Conservation (phyloP, 805 yeast species). For the Candida ficus region DNA sequence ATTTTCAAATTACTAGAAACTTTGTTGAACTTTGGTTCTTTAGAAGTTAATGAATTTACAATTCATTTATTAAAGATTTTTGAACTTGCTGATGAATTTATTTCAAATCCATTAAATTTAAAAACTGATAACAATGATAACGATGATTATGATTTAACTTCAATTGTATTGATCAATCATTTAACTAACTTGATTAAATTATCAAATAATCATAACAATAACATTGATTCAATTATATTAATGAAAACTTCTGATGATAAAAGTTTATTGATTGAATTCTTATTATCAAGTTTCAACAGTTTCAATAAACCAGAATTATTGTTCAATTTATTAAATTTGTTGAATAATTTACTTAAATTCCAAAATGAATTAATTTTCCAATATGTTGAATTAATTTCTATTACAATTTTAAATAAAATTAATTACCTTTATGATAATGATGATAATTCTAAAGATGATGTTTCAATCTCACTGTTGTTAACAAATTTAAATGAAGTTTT, state of each 20-base stretch:
- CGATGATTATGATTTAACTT: constrained; percentile 17
- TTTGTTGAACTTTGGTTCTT: constrained; percentile 50
- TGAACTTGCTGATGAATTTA: constrained; percentile 27
- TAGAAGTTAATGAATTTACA: constrained; percentile 35
- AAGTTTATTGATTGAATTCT: constrained; percentile 20
- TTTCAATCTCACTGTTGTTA: constrained; percentile 39
- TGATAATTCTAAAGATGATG: constrained; percentile 31
- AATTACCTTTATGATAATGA: constrained; percentile 15
- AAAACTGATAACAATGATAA: constrained; percentile 10
- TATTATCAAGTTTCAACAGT: constrained; percentile 18
- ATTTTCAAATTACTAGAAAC: constrained; percentile 40
- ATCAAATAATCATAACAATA: constrained; percentile 13
- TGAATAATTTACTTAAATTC: constrained; percentile 18
- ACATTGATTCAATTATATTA: constrained; percentile 13
- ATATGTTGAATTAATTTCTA: constrained; percentile 20
- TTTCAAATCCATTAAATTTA: constrained; percentile 6
- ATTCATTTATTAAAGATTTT: constrained; percentile 38
- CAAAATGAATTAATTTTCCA: constrained; percentile 24
- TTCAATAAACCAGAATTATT: constrained; percentile 20
- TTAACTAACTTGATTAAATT: constrained; percentile 19
- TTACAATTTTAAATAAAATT: constrained; percentile 20
- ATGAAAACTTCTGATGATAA: constrained; percentile 9
- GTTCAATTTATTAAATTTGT: constrained; percentile 16
- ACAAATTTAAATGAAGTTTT: constrained; percentile 66
- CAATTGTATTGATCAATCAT: constrained; percentile 22